phyloP scores from a whole-genome alignment of 2,329 filamentous ascomycete species.

The Ophiocordyceps camponoti-floridani region DNA sequence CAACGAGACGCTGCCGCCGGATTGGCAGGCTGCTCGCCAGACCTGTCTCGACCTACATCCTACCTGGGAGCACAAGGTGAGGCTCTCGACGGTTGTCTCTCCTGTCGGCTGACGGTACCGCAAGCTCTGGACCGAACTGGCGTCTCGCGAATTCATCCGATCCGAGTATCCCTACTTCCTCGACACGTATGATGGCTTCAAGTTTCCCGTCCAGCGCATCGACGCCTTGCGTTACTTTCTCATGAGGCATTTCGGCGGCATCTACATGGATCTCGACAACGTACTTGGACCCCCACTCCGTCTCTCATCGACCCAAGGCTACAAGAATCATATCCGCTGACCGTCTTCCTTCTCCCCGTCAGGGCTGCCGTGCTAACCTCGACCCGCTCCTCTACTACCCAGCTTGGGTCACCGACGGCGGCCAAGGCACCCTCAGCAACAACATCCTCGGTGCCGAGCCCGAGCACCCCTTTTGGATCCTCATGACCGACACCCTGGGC shows the following conservation, averaged over 20 bases:
- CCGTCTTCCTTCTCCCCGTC: neutral
- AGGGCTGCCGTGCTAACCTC: slow-evolving; percentile 3
- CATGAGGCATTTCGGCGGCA: slow-evolving; percentile 57
- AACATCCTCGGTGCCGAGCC: slow-evolving; percentile 3
- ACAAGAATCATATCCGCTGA: neutral
- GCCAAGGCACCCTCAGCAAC: slow-evolving; percentile 2
- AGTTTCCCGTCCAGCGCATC: slow-evolving; percentile 58
- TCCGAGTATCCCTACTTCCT: slow-evolving; percentile 64
- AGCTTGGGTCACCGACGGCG: slow-evolving; percentile 2
- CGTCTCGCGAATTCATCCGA: slow-evolving; percentile 52
- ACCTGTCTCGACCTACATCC: slow-evolving; percentile 1
- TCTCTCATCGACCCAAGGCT: neutral
- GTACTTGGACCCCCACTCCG: neutral
- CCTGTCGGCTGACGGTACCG: neutral
- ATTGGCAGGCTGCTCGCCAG: neutral
- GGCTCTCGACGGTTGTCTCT: neutral
- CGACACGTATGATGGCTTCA: slow-evolving; percentile 55
- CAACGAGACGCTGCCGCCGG: slow-evolving; percentile 1
- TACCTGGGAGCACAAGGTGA: slow-evolving; percentile 4
- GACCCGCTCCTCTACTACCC: slow-evolving; percentile 4
- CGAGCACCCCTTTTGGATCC: slow-evolving; percentile 3
- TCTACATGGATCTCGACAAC: slow-evolving; percentile 61
- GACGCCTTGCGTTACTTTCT: slow-evolving; percentile 70
- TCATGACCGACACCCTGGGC: slow-evolving; percentile 1
- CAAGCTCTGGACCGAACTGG: slow-evolving; percentile 55